phyloP scores from a whole-genome alignment of 169 alveolate genomes.

The Eimeria brunetti region DNA sequence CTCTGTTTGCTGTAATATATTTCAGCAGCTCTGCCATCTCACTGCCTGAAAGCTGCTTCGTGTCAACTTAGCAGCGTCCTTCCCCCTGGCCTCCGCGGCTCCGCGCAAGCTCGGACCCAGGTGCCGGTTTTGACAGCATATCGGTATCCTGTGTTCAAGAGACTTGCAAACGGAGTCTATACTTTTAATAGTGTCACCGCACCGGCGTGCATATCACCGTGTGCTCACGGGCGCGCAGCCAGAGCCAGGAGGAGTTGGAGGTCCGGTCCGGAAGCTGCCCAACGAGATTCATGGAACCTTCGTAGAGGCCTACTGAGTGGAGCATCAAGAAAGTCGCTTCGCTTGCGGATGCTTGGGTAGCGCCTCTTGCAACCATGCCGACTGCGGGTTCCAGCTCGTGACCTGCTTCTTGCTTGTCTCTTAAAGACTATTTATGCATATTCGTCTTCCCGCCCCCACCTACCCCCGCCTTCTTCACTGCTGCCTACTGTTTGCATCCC shows the following conservation, averaged over 20 bases:
- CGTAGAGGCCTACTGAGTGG: not conserved
- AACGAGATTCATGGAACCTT: not conserved
- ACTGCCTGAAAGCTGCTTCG: conserved; percentile 35
- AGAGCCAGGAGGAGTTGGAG: conserved; percentile 24
- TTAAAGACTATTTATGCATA: not conserved
- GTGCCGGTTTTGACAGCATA: not conserved
- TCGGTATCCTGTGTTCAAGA: not conserved
- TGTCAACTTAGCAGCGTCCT: conserved; percentile 18
- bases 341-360: conserved; percentile 54
- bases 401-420: conserved; percentile 40
- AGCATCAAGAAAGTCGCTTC: not conserved
- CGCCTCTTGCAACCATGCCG: conserved; percentile 52
- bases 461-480: no score
- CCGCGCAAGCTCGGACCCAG: conserved; percentile 15
- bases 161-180: not conserved
- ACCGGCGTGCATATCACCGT: not conserved
- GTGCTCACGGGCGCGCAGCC: conserved; percentile 3
- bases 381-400: conserved; percentile 17
- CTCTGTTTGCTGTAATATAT: conserved; percentile 36
- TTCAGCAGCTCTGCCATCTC: conserved; percentile 44
- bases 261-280: not conserved
- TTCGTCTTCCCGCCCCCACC: not conserved
- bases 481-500: conserved; percentile 4
- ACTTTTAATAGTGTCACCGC: not conserved
- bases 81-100: conserved; percentile 28